A percentile compares a stretch with the other conserved stretches of the same genome.
These are phyloP conservation scores for Ajuga reptans DNA, from an alignment of 305 asterid genomes.

Conservation along the genomic window DNA sequence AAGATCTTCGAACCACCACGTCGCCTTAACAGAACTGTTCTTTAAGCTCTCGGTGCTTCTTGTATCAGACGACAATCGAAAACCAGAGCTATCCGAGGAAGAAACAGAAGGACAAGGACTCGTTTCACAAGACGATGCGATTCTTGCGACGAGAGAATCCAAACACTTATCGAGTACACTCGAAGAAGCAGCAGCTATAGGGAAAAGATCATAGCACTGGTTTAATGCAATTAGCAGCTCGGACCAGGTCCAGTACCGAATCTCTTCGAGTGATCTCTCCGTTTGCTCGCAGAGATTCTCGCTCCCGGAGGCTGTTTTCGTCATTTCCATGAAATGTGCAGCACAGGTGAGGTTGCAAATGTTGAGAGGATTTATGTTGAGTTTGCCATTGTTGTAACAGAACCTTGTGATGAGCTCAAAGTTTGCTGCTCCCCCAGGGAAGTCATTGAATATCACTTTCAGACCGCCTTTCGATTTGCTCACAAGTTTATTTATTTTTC, in stretches of 20 bases:
- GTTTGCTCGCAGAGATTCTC: constrained; percentile 42
- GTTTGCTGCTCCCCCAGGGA: constrained; percentile 76
- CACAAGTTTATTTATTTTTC: constrained; percentile 42
- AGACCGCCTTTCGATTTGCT: constrained; percentile 38
- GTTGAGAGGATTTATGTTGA: constrained; percentile 45
- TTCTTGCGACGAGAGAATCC: constrained; percentile 42
- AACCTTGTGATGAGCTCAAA: constrained; percentile 68
- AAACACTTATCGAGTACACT: constrained; percentile 40
- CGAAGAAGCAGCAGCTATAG: constrained; percentile 26
- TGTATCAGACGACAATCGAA: constrained; percentile 55
- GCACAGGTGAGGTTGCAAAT: constrained; percentile 40
- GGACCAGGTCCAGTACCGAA: constrained; percentile 66
- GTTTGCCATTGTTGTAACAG: constrained; percentile 50
- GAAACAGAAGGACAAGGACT: constrained; percentile 66
- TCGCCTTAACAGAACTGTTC: constrained; percentile 32
- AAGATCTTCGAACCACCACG: constrained; percentile 89
- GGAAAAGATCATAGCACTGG: constrained; percentile 41
- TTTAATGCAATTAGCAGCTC: constrained; percentile 55
- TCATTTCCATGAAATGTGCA: constrained; percentile 68
- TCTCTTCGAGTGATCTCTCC: constrained; percentile 43
- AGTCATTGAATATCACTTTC: constrained; percentile 67
- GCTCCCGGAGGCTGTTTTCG: constrained; percentile 21
- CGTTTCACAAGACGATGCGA: constrained; percentile 43
- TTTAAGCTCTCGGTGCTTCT: constrained; percentile 69
- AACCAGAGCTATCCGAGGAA: constrained; percentile 62